Evolutionary conservation across 257 asterid species (phyloP), one percentile per base, ranked within the genome.

Genomic region (Parsonsia alboflavescens): DNA sequence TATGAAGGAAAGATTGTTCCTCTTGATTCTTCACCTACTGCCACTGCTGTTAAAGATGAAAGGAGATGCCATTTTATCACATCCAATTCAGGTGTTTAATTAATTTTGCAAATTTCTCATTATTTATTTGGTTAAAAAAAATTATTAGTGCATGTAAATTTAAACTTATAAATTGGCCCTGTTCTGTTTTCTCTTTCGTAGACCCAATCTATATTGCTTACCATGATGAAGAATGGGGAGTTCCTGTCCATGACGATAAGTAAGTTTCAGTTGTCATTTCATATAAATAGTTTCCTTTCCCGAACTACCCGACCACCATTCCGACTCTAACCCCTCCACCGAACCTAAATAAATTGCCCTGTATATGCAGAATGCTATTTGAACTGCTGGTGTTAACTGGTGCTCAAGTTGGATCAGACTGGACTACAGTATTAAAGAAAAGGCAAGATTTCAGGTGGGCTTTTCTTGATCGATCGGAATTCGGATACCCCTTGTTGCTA

Each of bases 141-240:
- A 59, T 10, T 59, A 59, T 65, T 13, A 75, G 30, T 75, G 45
- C 78, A 22, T 42, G 78, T 26, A 15, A 33, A 33, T 33, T 33
- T 33, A 33, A 33, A 33, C 39, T 33, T 33, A 1, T 33, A 33
- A 33, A 1, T 33, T 33, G 39, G 39, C 39, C 39, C 39, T 2
- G 6, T 13, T 70, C 3, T 70, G 45, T 73, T 41, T 30, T 24
- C 24, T 73, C 36, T 64, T 54, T 70, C 81, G 66, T 79, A 88
- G 97, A 91, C 79, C 97, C 93, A 0, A 76, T 85, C 64, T 91
- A 85, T 71, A 84, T 91, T 64, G 87, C 92, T 66, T 91, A 91
- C 82, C 97, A 91, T 79, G 97, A 91, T 72, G 85, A 85, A 59
- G 96, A 91, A 86, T 89, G 97, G 97, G 97, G 96, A 24, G 96